Evolutionary conservation across 352 stramenopile genomes (phyloP), one percentile per base, ranked within the genome.

Genomic region (Pythium folliculosum): DNA sequence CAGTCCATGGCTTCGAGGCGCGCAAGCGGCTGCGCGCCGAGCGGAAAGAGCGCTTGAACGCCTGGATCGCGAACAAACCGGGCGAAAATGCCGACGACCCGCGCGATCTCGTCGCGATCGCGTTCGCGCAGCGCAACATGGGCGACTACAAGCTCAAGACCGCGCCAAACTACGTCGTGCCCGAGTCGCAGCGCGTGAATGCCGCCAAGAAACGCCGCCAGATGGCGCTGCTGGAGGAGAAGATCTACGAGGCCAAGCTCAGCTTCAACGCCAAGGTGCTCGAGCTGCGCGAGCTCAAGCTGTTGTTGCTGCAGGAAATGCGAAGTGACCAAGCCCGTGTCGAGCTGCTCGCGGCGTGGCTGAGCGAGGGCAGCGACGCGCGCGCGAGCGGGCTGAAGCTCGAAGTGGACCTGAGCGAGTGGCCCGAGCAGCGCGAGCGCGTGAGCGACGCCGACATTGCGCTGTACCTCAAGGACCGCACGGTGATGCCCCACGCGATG

Each of bases 101-200:
- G 8, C 70, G 88, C 6, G 92, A 98, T 59, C 72, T 98, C n/a
- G 89, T 92, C 3, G 91, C 94, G 0, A 97, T 98, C 56, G 77
- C 86, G 1, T 91, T 91, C 30, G 91, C 94, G 5, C 81, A 85
- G 56, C 79, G 87, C 32, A 94, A 96, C 66, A 92, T 97, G 82
- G 91, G 93, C 3, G 91, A 97, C 73, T 98, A 96, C 76, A 96
- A 97, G 65, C 71, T 98, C 44, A 98, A 98, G 73, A 91, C 81
- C 3, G 84, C 80, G 12, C 65, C 73, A 7, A 82, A 90, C 57
- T 98, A 98, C 65, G 87, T 96, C 6, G 92, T 98, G 12, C 92
- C 92, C 6, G 81, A 96, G 58, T 79, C 91, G 21, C 89, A 96
- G 68, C 90, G 85, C 30, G 83, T 98, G 22, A 97, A 98, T 51